Base-by-base conservation (phyloP, 768 basidiomycete species). In the Hygrophorus russula region DNA sequence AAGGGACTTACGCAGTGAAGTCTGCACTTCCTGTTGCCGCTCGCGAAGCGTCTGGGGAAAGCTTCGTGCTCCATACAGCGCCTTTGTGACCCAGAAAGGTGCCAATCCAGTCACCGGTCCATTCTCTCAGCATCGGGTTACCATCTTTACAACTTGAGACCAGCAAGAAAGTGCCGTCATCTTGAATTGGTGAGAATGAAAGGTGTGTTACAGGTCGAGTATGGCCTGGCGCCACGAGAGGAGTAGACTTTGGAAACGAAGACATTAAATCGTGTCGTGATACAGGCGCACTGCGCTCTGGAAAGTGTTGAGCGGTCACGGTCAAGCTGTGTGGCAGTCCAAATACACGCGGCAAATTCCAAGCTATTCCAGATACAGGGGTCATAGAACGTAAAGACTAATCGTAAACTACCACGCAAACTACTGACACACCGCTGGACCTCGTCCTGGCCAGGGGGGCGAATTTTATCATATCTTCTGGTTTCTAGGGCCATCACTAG, bases 101-200 rank as follows among this genome's bases (percentile, higher is more conserved):
- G 30, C 96, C 96, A 58, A 96, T 87, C 96, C 96, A 99, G 63
- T 99, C 96, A 28, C 94, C 94, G 44, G 89, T 87, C 93, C 93
- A 94, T 56, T 91, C 85, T 57, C 91, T 78, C 52, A 96, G 68
- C 89, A 94, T 93, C 36, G 91, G 93, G 55, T 91, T 97, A 28
- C 96, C 96, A 71, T 98, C 96, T 66, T 98, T 99, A 71, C 96
- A 98, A 54, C 87, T 86, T 45, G 93, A 97, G 56, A 97, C 84
- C 49, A 99, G 74, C 49, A 97, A 68, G 63, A 82, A 98, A 35
- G 80, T 78, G 49, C 78, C 76, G 62, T 97, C 93, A 17, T 89
- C 74, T 57, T 89, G 78, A 50, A 87, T 73, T 11, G 78, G 67
- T 17, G 91, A 93, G 68, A 96, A 97, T 44, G 90, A 89, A 49